Conservation (phyloP, 2,329 filamentous ascomycete genomes). For the Beauveria varroae region DNA sequence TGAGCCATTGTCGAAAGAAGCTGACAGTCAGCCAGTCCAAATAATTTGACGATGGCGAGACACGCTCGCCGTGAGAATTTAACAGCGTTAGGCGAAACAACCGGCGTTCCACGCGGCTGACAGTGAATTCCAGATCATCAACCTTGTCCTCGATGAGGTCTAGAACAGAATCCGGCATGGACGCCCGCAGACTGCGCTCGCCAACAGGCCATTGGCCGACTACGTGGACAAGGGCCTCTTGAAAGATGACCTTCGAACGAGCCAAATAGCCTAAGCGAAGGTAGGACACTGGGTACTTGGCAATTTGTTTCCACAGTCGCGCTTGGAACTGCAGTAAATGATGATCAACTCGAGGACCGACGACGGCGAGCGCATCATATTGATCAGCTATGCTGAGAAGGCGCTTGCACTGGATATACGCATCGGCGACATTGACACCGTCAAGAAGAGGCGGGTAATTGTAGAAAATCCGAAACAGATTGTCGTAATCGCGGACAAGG, state of each 20-base stretch:
- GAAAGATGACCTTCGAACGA: conserved; percentile 73
- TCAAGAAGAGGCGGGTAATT: conserved; percentile 81
- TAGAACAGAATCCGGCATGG: conserved; percentile 67
- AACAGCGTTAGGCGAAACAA: conserved; percentile 76
- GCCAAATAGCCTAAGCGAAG: conserved; percentile 83
- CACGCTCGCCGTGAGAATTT: conserved; percentile 72
- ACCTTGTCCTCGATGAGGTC: conserved; percentile 94
- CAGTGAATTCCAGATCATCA: conserved; percentile 79
- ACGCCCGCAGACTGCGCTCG: conserved; percentile 65
- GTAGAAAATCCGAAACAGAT: conserved; percentile 93
- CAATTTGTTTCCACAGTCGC: conserved; percentile 89
- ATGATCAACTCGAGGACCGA: conserved; percentile 85
- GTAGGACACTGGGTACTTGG: conserved; percentile 90
- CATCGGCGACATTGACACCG: conserved; percentile 79
- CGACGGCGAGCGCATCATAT: conserved; percentile 83
- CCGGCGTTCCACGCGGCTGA: conserved; percentile 70
- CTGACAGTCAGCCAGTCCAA: conserved; percentile 85
- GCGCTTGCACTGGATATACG: conserved; percentile 90
- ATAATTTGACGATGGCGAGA: conserved; percentile 71
- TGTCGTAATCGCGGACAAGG: conserved; percentile 85
- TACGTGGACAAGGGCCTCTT: conserved; percentile 85
- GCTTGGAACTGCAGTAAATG: conserved; percentile 88
- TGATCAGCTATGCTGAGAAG: conserved; percentile 84
- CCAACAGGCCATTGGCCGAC: conserved; percentile 89
- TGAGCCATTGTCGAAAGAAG: conserved; percentile 87